Conservation (phyloP, 495 filamentous ascomycete species). For the Cercophora samala region DNA sequence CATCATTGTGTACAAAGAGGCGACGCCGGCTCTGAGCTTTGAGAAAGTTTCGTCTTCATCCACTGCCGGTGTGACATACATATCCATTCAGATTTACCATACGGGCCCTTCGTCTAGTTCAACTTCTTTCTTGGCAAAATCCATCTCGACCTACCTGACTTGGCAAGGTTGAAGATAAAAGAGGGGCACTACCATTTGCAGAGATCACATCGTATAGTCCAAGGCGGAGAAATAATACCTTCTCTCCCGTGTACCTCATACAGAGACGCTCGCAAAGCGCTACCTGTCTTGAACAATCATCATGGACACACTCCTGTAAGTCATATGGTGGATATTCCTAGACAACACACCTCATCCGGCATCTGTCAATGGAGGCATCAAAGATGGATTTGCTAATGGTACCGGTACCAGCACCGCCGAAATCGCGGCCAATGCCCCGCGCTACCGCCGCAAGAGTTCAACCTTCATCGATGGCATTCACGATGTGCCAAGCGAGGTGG, state of each 20-base stretch:
- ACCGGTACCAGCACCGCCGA: constrained; percentile 76
- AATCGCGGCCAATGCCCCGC: constrained; percentile 79
- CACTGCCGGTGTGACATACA: background rate
- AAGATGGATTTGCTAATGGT: constrained; percentile 20
- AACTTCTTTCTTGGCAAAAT: background rate
- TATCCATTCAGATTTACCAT: background rate
- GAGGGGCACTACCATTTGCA: background rate
- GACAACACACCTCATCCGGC: background rate
- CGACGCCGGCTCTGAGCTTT: background rate
- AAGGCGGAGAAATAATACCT: background rate
- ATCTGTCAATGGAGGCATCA: constrained; percentile 6
- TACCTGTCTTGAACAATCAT: background rate
- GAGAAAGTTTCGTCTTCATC: background rate
- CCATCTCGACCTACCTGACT: background rate
- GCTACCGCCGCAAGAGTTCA: constrained; percentile 79
- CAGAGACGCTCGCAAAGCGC: background rate
- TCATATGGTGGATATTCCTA: constrained; percentile 12
- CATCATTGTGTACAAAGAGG: background rate
- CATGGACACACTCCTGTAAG: constrained; percentile 84
- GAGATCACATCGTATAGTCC: background rate
- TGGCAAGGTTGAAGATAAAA: background rate
- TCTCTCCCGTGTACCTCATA: background rate
- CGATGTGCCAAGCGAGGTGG: constrained; percentile 75
- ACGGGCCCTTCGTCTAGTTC: background rate
- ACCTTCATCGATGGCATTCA: constrained; percentile 98